Evolutionary conservation across 139 green algal species (phyloP), one percentile per base, ranked within the genome.

Genomic region (Chlamydomonas schloesseri): DNA sequence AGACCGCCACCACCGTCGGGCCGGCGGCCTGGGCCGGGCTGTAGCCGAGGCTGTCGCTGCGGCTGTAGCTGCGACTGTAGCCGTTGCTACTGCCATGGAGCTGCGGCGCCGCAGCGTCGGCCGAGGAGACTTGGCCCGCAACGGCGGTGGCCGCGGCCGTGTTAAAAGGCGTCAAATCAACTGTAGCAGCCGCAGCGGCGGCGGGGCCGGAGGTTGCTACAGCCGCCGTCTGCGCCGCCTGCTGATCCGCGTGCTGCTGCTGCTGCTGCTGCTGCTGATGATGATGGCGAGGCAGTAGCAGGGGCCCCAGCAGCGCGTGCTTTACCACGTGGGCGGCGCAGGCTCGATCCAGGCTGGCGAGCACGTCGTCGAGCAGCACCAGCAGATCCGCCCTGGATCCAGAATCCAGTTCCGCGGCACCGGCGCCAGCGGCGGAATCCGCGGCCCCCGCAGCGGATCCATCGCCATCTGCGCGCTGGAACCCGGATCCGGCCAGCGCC

Each of bases 311-410:
- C 64, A 97, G 82, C 5, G 89, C 90, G 28, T 93, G 67, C 6
- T 71, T 9, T 11, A 72, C 73, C n/a, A 92, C 64, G 60, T 90
- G 88, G 2, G 65, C 68, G 34, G 88, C 84, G 34, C 72, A 80
- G 26, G 37, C 1, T 1, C 46, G 81, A 88, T 98, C 96, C 67
- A 98, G 69, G n/a, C 91, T 87, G 24, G 94, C 84, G 71, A 97
- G 73, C 14, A 94, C 87, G 71, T 96, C 91, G 82, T 97, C 95
- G 65, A 94, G 70, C 42, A 96, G 69, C 15, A 90, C 89, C 11
- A 94, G 50, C 33, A 92, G 75, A 23, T 71, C 57, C 42, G 42
- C 42, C 42, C 42, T 50, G 64, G 64, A 46, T 24, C 31, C 33
- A 29, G 17, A 73, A 34, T 69, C 62, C 42, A 50, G 8, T 50